These are phyloP conservation scores for Pythium guiyangense DNA, from an alignment of 352 stramenopile genomes.

Conservation along the genomic window DNA sequence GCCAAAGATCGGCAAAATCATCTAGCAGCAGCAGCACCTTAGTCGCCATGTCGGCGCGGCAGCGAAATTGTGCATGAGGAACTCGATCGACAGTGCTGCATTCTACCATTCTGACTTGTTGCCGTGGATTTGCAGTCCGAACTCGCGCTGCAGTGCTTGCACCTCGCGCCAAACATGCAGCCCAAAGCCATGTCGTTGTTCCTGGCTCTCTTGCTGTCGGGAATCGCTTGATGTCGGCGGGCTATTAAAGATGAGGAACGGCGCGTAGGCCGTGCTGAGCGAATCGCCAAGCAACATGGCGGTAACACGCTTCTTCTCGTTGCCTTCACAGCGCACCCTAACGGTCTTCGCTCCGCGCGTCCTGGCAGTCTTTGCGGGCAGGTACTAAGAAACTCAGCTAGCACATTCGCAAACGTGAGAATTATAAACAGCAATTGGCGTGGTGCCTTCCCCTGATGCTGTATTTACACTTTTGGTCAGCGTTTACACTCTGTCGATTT, in stretches of 20 bases:
- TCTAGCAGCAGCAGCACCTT: not conserved
- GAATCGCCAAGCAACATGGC: not conserved
- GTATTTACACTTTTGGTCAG: not conserved
- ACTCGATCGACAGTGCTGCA: not conserved
- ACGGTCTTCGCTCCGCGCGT: not conserved
- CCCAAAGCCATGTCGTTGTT: not conserved
- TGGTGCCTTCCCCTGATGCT: no score
- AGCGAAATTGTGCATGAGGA: not conserved
- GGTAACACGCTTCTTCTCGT: not conserved
- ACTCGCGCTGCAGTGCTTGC: not conserved
- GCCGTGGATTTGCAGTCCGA: not conserved
- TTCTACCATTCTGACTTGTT: no score
- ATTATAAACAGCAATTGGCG: not conserved
- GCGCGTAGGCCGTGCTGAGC: not conserved
- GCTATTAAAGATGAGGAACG: not conserved
- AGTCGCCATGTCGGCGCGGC: not conserved
- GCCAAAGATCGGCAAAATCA: no score
- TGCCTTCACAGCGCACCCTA: not conserved
- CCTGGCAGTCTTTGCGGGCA: not conserved
- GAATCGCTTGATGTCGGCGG: not conserved
- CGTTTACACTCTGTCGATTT: not conserved
- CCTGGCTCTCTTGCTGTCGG: not conserved
- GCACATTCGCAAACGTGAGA: not conserved
- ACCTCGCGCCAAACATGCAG: not conserved
- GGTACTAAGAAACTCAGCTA: not conserved